Evolutionary conservation across 106 monocot genomes (phyloP).

Genomic region (Platanthera zijinensis): DNA sequence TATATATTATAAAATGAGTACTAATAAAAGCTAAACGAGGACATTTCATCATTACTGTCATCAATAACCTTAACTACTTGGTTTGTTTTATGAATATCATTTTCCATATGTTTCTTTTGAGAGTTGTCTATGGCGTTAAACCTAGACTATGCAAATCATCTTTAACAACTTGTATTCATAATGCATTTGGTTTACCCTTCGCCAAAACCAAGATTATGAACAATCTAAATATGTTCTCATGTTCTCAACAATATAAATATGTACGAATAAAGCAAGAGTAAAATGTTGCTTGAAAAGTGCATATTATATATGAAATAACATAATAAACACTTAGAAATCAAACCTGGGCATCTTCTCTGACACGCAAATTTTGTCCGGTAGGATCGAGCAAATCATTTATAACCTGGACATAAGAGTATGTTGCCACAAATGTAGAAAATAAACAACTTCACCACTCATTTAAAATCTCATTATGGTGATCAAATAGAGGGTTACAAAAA

Average conservation of each 20-base stretch:
- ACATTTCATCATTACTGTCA: background rate
- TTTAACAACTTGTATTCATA: too few relatives aligned
- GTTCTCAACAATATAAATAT: background rate
- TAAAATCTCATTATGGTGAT: background rate
- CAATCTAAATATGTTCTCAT: background rate
- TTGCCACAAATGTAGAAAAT: background rate
- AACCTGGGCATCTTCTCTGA: constrained; percentile 98
- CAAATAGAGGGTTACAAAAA: background rate
- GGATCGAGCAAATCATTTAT: constrained; percentile 99
- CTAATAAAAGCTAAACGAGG: background rate
- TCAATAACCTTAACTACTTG: too few relatives aligned
- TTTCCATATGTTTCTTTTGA: too few relatives aligned
- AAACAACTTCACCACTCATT: background rate
- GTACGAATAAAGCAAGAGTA: background rate
- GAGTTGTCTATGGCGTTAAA: too few relatives aligned
- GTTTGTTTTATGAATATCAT: too few relatives aligned
- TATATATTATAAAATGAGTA: background rate
- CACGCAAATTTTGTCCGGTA: constrained; percentile 96
- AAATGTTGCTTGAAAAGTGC: background rate
- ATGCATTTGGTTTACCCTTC: too few relatives aligned
- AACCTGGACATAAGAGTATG: constrained; percentile 39
- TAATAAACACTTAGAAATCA: constrained; percentile 2
- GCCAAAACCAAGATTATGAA: too few relatives aligned
- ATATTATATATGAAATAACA: background rate
- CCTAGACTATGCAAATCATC: too few relatives aligned